Base-by-base conservation (phyloP, 495 filamentous ascomycete species). In the Annulohypoxylon nitens region DNA sequence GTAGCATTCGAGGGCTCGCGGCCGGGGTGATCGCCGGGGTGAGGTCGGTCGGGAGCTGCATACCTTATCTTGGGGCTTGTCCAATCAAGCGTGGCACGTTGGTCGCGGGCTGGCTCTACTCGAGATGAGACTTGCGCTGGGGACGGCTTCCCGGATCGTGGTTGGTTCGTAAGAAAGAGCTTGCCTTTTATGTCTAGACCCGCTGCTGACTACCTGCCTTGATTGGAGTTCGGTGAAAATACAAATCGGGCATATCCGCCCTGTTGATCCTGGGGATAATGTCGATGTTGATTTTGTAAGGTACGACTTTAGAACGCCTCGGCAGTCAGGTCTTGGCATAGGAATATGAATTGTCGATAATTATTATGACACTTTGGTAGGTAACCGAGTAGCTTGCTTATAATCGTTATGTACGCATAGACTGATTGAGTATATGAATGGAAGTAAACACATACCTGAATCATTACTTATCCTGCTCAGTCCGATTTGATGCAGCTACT, bases 71-170 rank as follows among this genome's bases (percentile, higher is more conserved):
- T 60, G 63, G 68, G 3, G 67, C 64, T 51, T 25, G 54, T 57
- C 73, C 73, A 75, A 75, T 75, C 73, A 75, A 64, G 54, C 48
- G 16, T 48, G 63, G 64, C 73, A 75, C 73, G 73, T 71, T 71
- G 68, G 50, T 36, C 53, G 62, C 54, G 43, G 61, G 41, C 68
- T 54, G 64, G 72, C 43, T 67, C 43, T 59, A 53, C 67, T 67
- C 14, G 68, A 53, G 65, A 62, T 61, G 61, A 65, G 61, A 36
- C 36, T 11, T 20, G 16, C 53, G 61, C 61, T 60, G 50, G 50
- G 61, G 23, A 23, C 45, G 10, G 37, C 12, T 18, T 65, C 61
- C 47, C 47, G 39, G 65, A 65, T 41, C 55, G 55, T 69, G 66
- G 71, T 74, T 70, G 71, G 71, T 48, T 61, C 54, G 26, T 25